phyloP scores from a whole-genome alignment of 495 filamentous ascomycete species.

The Penicillium arizonense region DNA sequence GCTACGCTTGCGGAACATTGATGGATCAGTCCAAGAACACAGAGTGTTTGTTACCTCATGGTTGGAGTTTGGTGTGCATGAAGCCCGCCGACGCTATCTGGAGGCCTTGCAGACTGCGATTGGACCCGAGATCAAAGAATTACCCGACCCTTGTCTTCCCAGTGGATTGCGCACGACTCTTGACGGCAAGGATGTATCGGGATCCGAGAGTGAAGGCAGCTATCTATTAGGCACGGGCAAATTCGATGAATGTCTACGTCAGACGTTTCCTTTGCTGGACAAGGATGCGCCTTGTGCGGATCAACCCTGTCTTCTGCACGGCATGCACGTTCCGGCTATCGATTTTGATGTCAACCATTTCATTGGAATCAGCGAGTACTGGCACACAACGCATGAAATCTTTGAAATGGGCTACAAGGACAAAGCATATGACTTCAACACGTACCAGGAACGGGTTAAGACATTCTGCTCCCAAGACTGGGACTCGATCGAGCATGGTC shows the following conservation, averaged over 20 bases:
- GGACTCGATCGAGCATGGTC: conserved; percentile 64
- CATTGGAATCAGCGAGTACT: conserved; percentile 96
- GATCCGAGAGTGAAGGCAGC: conserved; percentile 25
- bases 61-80: conserved; percentile 93
- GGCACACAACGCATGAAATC: conserved; percentile 96
- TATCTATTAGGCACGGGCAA: conserved; percentile 75
- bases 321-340: conserved; percentile 89
- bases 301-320: conserved; percentile 81
- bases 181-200: conserved; percentile 49
- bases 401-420: conserved; percentile 81
- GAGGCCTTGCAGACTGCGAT: conserved; percentile 62
- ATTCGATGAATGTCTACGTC: conserved; percentile 80
- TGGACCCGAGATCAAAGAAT: conserved; percentile 53
- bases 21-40: conserved; percentile 75
- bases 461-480: conserved; percentile 85
- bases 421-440: conserved; percentile 86
- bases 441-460: conserved; percentile 81
- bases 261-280: conserved; percentile 82
- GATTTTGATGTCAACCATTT: conserved; percentile 99
- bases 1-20: conserved; percentile 75
- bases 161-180: conserved; percentile 65
- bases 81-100: conserved; percentile 81
- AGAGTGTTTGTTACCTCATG: conserved; percentile 93
- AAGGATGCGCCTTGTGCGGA: conserved; percentile 86
- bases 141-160: conserved; percentile 92